Base-by-base conservation (phyloP, 352 stramenopile genomes). In the Phytophthora capsici region DNA sequence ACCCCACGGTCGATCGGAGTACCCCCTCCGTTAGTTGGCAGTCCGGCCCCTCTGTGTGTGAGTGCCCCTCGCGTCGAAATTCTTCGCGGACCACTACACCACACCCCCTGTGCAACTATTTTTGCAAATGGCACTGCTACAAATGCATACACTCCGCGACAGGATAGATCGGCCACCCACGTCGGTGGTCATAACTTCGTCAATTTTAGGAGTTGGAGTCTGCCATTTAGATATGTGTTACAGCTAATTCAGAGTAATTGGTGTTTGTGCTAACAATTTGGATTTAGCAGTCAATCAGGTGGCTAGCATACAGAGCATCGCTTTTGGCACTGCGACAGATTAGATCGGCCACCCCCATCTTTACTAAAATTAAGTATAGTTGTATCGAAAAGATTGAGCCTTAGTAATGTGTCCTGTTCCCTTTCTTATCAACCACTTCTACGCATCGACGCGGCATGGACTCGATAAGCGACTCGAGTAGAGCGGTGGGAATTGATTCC, bases 321-420 rank as follows among this genome's bases (percentile, higher is more conserved):
- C 22, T 58, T 59, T 48, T 28, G 12, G 9, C 9, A 20, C 8
- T 25, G 12, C 40, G 26, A 59, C 25, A 50, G 8, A 41, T 43
- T 38, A 47, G 23, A 57, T 48, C 50, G 28, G n/a, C 13, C 36
- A 47, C 16, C 17, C 7, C 1, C 47, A 47, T 38, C 22, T 34
- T 19, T n/a, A n/a, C n/a, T n/a, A n/a, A 57, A 48, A 40, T 17
- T 34, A 57, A 57, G 14, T 46, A 6, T 28, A 6, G 6, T 6
- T 57, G n/a, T n/a, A n/a, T n/a, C n/a, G n/a, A 57, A 37, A 36
- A 26, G 34, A 28, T 23, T n/a, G 17, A 2, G 50, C 34, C 43
- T 62, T 19, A 63, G 20, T 63, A 69, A n/a, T 63, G 53, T 17
- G 52, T 53, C 46, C 63, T 69, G 38, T 61, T 56, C 17, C 59